Base-by-base conservation (phyloP, 2,329 filamentous ascomycete species). In the Coniochaeta prunicola region DNA sequence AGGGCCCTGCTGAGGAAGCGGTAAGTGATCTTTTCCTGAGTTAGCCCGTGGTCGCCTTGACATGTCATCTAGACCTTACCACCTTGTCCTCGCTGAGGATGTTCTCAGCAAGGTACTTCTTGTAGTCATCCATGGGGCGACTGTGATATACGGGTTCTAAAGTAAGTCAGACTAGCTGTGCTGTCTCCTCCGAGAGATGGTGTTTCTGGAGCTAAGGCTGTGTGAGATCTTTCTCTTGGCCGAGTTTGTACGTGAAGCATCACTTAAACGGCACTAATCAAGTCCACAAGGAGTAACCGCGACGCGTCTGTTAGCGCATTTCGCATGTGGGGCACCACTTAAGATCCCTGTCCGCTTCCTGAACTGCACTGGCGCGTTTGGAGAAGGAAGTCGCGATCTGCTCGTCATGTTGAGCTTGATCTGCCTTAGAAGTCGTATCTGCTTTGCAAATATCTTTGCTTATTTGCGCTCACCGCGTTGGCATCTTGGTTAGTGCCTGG, bases 1-100 rank as follows among this genome's bases (percentile, higher is more conserved):
- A 97, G 75, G 40, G 87, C 88, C 67, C 93, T 84, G 73, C 92
- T 94, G 62, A 99, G 76, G 55, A 88, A 79, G 56, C 92, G 88
- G 77, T 97, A 97, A 56, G 90, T 96, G 67, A 96, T 81, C 92
- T 96, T 67, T 13, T 58, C 15, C 19, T 28, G 33, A 9, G 36
- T 56, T 56, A 42, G 36, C 54, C 28, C n/a, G 45, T n/a, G 21
- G n/a, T 17, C 30, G 60, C 30, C 12, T 26, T 26, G 30, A 56
- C 33, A 17, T 56, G 28, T 13, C 40, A n/a, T 54, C 58, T 58
- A 26, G 19, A 28, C 31, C 83, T 68, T 73, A 93, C 90, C 62
- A 88, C 81, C 63, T 84, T 84, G 64, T 87, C 84, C 68, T 96
- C 90, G 59, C 85, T 87, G 63, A 96, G 79, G 59, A 96, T 81